Evolutionary conservation across 2,329 filamentous ascomycete genomes (phyloP).

Genomic region (Byssochlamys sp.): DNA sequence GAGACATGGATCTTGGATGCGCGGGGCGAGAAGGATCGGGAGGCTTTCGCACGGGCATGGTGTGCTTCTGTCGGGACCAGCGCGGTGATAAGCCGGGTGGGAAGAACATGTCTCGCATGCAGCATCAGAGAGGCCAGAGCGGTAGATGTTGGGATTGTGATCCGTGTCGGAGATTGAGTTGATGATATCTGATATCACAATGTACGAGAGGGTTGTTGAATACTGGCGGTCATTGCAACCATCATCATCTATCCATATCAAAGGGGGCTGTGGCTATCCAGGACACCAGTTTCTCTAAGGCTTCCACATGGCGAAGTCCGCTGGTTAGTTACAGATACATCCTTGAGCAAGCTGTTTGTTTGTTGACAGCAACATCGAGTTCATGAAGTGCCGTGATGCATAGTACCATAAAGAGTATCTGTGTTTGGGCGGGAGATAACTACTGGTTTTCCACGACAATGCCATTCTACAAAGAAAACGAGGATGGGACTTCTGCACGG

Average conservation of each 20-base stretch:
- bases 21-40: constrained; percentile 24
- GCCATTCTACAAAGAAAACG: background rate
- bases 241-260: background rate
- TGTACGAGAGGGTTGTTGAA: background rate
- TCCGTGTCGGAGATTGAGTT: constrained; percentile 25
- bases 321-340: no score
- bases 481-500: background rate
- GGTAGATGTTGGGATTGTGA: constrained; percentile 27
- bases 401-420: no score
- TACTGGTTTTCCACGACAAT: background rate
- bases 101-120: constrained; percentile 32
- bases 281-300: no score
- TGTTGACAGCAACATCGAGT: background rate
- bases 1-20: constrained; percentile 27
- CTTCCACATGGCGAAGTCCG: no score
- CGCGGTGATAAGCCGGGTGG: constrained; percentile 32
- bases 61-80: constrained; percentile 33
- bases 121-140: constrained; percentile 36
- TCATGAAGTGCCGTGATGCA: background rate
- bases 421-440: background rate
- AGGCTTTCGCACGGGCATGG: constrained; percentile 36
- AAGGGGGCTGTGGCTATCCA: no score
- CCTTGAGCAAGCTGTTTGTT: no score
- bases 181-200: no score
- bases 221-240: background rate